Percentiles rank a stretch among this genome's conserved stretches.
These are phyloP conservation scores for Solanum chilense DNA, from an alignment of 257 asterid species.

Conservation along the genomic window DNA sequence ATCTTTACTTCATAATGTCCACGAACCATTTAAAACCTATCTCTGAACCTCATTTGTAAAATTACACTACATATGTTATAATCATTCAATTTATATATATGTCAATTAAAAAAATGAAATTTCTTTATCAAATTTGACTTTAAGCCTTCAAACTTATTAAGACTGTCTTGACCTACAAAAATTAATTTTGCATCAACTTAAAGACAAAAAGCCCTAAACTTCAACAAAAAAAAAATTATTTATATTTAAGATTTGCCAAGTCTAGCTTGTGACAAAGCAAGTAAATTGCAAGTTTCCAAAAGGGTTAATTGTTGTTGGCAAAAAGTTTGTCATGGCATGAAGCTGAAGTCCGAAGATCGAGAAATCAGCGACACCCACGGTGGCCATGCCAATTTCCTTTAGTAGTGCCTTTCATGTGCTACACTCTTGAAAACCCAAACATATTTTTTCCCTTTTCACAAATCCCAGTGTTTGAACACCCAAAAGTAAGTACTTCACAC, in stretches of 20 bases:
- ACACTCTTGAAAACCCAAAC: conserved; percentile 2
- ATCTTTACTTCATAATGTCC: not conserved
- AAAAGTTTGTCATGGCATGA: conserved; percentile 1
- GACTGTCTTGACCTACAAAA: too few relatives aligned
- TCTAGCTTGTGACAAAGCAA: not conserved
- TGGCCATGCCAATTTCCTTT: not conserved
- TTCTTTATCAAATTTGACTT: too few relatives aligned
- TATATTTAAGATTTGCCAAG: too few relatives aligned
- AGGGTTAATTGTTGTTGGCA: not conserved
- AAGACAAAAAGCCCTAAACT: not conserved
- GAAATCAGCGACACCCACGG: not conserved
- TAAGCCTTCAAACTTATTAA: too few relatives aligned
- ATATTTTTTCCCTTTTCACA: not conserved
- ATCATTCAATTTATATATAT: too few relatives aligned
- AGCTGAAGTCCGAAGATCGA: not conserved
- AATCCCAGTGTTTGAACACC: conserved; percentile 10
- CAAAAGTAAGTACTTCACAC: not conserved
- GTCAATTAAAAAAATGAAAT: too few relatives aligned
- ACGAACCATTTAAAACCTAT: too few relatives aligned
- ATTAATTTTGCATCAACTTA: not conserved
- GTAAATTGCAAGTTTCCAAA: not conserved
- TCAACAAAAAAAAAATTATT: too few relatives aligned
- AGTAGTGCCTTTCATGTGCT: conserved; percentile 8
- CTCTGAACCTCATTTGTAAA: too few relatives aligned
- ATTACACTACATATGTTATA: too few relatives aligned